Base-by-base conservation (phyloP, 345 rosid species). In the Eucalyptus pauciflora region DNA sequence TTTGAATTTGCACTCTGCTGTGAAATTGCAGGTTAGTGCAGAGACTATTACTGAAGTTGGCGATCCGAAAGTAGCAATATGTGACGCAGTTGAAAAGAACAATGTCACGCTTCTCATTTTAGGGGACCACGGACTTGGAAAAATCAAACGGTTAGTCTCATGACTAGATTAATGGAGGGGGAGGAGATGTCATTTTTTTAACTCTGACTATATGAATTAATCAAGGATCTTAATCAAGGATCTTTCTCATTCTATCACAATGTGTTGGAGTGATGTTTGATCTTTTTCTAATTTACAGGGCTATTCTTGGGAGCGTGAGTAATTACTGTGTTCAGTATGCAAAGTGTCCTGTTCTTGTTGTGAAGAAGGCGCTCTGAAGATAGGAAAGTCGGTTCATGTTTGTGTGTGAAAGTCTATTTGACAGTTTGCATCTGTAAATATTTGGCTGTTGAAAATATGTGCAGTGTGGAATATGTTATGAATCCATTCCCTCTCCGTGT, bases 281-380 rank as follows among this genome's bases (percentile, higher is more conserved):
- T 31, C 60, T 86, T 48, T 50, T 51, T 86, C 18, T 11, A 49
- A 31, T 33, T 51, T 87, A 52, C 91, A 89, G 91, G 91, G 91
- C 91, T 58, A 33, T 89, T 20, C 29, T 90, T 24, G 93, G 91
- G 88, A 87, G 89, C 71, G 91, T 88, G 86, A 93, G 94, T 88
- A 90, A 91, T 92, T 92, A 94, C 88, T 94, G 94, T 87, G 91
- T 93, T 25, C 90, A 92, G 43, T 88, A 92, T 29, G 94, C 95
- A 7, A 93, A 92, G 90, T 94, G 95, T 87, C 96, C 96, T 16
- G 96, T 94, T 91, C 94, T 94, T 88, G 94, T 93, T 49, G 95
- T 90, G 89, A 92, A 91, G 88, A 92, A 86, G 31, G 81, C 88
- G n/a, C 56, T 7, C 49, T n/a, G 58, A 88, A 41, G 31, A 37